These are phyloP conservation scores for Corymbia maculata DNA, from an alignment of 345 rosid genomes.

Conservation along the genomic window DNA sequence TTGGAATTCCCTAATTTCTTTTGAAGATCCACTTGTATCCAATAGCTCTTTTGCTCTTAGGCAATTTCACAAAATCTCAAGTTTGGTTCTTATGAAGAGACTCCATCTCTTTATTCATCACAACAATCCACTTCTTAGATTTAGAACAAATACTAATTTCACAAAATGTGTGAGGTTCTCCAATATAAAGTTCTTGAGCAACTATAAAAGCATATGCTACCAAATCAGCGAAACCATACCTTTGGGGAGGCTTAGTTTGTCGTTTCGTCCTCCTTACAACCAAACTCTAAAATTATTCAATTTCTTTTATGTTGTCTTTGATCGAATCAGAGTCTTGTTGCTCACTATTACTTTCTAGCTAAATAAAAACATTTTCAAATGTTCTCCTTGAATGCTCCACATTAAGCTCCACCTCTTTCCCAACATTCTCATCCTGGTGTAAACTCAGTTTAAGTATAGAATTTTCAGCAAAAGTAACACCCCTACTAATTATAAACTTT, in stretches of 20 bases:
- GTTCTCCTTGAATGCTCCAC: no score
- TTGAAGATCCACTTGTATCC: background rate
- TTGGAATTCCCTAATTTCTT: background rate
- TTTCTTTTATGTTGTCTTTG: background rate
- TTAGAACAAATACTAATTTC: background rate
- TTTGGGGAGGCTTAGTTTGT: background rate
- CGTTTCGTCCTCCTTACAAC: background rate
- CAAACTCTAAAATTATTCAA: background rate
- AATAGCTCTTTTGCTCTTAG: background rate
- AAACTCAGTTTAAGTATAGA: background rate
- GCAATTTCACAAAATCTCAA: background rate
- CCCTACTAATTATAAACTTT: background rate
- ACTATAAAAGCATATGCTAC: background rate
- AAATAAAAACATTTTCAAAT: background rate
- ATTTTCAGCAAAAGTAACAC: background rate
- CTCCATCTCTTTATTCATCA: background rate
- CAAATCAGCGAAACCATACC: background rate
- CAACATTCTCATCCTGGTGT: background rate
- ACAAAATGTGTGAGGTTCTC: background rate
- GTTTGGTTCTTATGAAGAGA: background rate
- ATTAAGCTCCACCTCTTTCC: background rate
- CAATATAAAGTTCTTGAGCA: background rate
- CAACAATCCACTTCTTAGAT: background rate
- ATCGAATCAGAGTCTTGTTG: background rate
- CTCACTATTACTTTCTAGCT: background rate